phyloP scores from a whole-genome alignment of 805 yeast species.

The Alloascoidea africana region DNA sequence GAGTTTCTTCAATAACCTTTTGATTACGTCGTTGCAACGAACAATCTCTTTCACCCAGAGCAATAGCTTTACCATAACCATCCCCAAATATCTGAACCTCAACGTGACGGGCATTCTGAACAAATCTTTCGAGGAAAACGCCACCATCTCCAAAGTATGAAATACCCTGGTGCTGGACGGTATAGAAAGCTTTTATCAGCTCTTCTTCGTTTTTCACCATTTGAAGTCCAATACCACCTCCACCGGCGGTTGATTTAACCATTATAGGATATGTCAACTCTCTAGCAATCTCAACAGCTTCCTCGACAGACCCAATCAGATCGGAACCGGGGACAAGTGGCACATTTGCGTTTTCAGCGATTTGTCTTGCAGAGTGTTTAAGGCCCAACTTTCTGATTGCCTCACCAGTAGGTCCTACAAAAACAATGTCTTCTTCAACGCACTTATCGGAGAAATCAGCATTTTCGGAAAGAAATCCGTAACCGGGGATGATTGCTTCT shows the following conservation, averaged over 20 bases:
- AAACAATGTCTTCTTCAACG: constrained; percentile 66
- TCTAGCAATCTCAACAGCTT: constrained; percentile 64
- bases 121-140: constrained; percentile 88
- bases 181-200: constrained; percentile 69
- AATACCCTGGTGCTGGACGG: constrained; percentile 89
- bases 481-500: constrained; percentile 96
- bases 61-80: constrained; percentile 85
- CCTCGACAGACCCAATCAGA: constrained; percentile 51
- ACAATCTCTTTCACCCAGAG: constrained; percentile 95
- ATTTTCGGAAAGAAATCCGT: constrained; percentile 91
- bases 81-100: constrained; percentile 96
- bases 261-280: constrained; percentile 72
- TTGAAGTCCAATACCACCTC: constrained; percentile 97
- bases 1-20: constrained; percentile 92
- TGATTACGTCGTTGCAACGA: constrained; percentile 96
- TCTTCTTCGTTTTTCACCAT: constrained; percentile 77
- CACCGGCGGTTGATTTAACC: constrained; percentile 98
- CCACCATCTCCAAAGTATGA: constrained; percentile 92
- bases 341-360: constrained; percentile 82
- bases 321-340: constrained; percentile 98
- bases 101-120: constrained; percentile 90
- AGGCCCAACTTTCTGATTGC: constrained; percentile 84
- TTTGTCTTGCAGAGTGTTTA: constrained; percentile 92
- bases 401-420: constrained; percentile 94
- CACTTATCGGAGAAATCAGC: constrained; percentile 92